Conservation (phyloP, 2,329 filamentous ascomycete genomes). For the Xylariomycetidae sp. region DNA sequence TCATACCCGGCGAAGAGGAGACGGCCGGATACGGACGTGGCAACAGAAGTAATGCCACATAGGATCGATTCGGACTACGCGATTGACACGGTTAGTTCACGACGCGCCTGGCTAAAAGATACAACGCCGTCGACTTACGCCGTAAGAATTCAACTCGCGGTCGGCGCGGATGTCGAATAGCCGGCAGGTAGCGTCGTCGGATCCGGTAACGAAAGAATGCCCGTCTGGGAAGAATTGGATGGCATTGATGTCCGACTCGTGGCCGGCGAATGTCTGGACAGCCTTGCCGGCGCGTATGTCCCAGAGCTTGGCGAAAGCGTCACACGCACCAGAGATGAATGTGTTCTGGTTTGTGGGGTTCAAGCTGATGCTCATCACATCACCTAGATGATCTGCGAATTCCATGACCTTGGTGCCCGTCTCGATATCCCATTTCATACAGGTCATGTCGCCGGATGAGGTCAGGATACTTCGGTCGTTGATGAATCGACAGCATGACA, state of each 20-base stretch:
- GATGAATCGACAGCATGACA: constrained; percentile 98
- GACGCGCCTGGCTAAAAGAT: too few relatives aligned
- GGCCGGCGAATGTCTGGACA: constrained; percentile 95
- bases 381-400: constrained; percentile 95
- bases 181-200: constrained; percentile 94
- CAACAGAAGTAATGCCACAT: constrained; percentile 96
- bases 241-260: constrained; percentile 98
- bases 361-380: constrained; percentile 99
- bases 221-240: constrained; percentile 99
- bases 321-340: constrained; percentile 98
- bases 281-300: constrained; percentile 98
- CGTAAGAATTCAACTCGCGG: constrained; percentile 67
- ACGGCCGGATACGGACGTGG: constrained; percentile 93
- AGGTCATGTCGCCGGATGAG: constrained; percentile 98
- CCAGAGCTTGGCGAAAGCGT: constrained; percentile 98
- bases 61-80: constrained; percentile 96
- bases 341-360: constrained; percentile 99
- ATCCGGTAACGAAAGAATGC: constrained; percentile 96
- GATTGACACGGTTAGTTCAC: too few relatives aligned
- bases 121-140: constrained; percentile 49
- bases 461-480: constrained; percentile 97
- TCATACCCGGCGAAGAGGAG: constrained; percentile 96
- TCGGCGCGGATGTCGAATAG: constrained; percentile 98
- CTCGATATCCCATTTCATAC: constrained; percentile 99
- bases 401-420: constrained; percentile 96